Evolutionary conservation across 495 filamentous ascomycete species (phyloP).

Genomic region (Mytilinidion resinicola): DNA sequence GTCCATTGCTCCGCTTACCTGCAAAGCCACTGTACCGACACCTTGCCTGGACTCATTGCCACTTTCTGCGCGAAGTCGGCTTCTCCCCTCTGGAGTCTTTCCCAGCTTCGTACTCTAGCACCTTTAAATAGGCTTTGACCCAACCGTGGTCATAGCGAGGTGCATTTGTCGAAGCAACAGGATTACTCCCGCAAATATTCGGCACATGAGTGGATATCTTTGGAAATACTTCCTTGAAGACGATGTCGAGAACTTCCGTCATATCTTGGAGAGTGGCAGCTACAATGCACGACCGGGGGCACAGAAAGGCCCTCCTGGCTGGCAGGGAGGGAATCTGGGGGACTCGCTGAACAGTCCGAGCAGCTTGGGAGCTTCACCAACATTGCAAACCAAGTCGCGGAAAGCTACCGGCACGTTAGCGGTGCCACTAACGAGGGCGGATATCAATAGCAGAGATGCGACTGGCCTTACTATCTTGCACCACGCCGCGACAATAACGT

Average conservation of each 20-base stretch:
- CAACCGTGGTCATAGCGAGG: constrained; percentile 81
- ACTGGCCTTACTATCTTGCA: constrained; percentile 77
- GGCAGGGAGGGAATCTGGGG: constrained; percentile 32
- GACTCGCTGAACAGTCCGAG: constrained; percentile 44
- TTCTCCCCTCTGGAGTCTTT: constrained; percentile 21
- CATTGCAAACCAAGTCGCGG: constrained; percentile 35
- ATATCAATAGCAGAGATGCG: constrained; percentile 77
- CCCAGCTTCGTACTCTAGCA: constrained; percentile 31
- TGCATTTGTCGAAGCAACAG: constrained; percentile 59
- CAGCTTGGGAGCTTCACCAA: constrained; percentile 46
- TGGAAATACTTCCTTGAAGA: constrained; percentile 95
- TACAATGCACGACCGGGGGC: constrained; percentile 41
- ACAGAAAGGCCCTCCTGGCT: constrained; percentile 35
- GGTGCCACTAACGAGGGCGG: constrained; percentile 54
- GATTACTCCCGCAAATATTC: constrained; percentile 40
- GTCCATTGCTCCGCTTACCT: too few relatives aligned
- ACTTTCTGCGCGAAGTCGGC: background rate
- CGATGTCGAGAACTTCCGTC: constrained; percentile 87
- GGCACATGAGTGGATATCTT: constrained; percentile 91
- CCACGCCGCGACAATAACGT: constrained; percentile 69
- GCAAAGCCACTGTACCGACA: too few relatives aligned
- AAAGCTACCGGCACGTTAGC: constrained; percentile 37
- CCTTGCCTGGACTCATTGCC: too few relatives aligned
- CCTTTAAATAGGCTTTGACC: constrained; percentile 85
- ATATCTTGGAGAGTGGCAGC: constrained; percentile 64